Base-by-base conservation (phyloP, 2,329 filamentous ascomycete genomes). In the Cryphonectria parasitica region DNA sequence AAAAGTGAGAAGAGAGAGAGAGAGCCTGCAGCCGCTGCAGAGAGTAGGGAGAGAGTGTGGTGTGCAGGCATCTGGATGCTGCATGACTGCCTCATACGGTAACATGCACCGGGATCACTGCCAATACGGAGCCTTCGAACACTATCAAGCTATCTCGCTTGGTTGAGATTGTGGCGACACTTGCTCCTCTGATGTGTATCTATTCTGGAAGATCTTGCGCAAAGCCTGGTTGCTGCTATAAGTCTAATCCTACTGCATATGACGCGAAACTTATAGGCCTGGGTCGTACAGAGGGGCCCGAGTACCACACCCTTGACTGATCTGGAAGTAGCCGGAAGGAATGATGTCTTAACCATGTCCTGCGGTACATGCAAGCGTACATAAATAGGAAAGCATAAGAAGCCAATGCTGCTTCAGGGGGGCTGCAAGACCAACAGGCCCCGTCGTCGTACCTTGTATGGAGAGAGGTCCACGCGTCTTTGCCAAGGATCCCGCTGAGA, bases 381-480 rank as follows among this genome's bases (percentile, higher is more conserved):
- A 31, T 58, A 31, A 58, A 31, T 31, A 58, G 54, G 25, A 13
- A 58, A 58, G 54, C 54, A 28, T 13, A 56, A 28, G 54, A 15
- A 17, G 54, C 54, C 4, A 56, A 56, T 28, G 13, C 13, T 28
- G 52, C 25, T 56, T 31, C 52, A 39, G 36, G 17, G 54, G 54
- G 54, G 28, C 54, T 28, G 25, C 34, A 58, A 28, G 28, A 31
- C 10, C 25, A 8, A 22, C 25, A 31, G 54, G 22, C 54, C 54
- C 28, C 54, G 13, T 31, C 28, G 13, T 31, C 10, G 28, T 17
- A 17, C 25, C 54, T 58, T 31, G 54, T 34, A 17, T 15, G 54
- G 54, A 10, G 45, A 39, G 28, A 58, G 54, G 54, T 58, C 54
- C 54, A 58, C 54, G 54, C 54, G 54, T 58, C 54, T 28, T 58